phyloP scores from a whole-genome alignment of 768 basidiomycete genomes.

The Tulasnella calospora region DNA sequence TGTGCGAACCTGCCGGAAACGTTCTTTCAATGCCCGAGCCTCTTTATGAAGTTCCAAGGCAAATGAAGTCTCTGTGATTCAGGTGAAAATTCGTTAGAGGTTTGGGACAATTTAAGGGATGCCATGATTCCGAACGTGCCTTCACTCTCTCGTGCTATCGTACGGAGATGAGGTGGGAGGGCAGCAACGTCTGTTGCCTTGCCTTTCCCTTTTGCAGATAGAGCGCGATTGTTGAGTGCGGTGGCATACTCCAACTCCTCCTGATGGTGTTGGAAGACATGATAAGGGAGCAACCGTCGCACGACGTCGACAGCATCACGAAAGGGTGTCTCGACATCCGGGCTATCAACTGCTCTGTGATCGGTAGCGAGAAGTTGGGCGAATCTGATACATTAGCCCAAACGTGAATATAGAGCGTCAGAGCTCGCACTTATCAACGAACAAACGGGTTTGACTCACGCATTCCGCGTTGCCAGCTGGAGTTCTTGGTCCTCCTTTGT shows the following conservation, averaged over 20 bases:
- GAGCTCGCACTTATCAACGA: neutral
- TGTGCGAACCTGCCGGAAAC: conserved; percentile 54
- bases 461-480: conserved; percentile 13
- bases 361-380: conserved; percentile 54
- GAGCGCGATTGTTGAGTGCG: neutral
- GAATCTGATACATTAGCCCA: conserved; percentile 42
- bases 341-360: conserved; percentile 55
- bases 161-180: conserved; percentile 12
- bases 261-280: conserved; percentile 68
- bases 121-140: conserved; percentile 2
- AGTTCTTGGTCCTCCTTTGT: conserved; percentile 20
- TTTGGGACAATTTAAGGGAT: neutral
- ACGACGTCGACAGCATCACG: conserved; percentile 56
- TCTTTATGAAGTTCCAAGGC: conserved; percentile 63
- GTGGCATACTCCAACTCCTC: conserved; percentile 51
- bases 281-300: conserved; percentile 71
- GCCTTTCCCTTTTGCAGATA: conserved; percentile 55
- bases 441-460: conserved; percentile 18
- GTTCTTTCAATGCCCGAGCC: conserved; percentile 49
- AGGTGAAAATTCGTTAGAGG: conserved; percentile 16
- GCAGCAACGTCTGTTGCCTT: conserved; percentile 43
- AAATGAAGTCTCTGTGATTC: conserved; percentile 56
- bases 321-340: conserved; percentile 69
- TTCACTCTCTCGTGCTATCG: conserved; percentile 2
- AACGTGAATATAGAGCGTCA: conserved; percentile 6